Evolutionary conservation across 2,329 filamentous ascomycete species (phyloP), one percentile per base, ranked within the genome.

Genomic region (Colletotrichum cuscutae): DNA sequence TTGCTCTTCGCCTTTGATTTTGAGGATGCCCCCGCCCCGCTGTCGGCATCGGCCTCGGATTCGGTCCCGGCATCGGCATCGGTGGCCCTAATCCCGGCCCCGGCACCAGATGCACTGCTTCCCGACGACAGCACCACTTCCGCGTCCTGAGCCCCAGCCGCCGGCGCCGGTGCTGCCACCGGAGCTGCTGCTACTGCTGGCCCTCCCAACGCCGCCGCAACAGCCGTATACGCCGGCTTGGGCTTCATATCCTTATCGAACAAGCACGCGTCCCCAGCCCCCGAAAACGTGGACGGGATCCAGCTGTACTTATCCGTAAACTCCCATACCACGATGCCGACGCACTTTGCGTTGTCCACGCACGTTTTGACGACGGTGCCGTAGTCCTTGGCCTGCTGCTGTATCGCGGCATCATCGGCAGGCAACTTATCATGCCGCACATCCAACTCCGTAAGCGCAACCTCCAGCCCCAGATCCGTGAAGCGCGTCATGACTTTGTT

Each of bases 391-490:
- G 84, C 85, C 80, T 91, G 89, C 53, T 84, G 82, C 28, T 80
- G 85, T 75, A 86, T 84, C 26, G 89, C 85, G 28, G 86, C 85
- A 19, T 86, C 81, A 76, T 91, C 93, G 78, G 93, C 91, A 13
- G 81, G 80, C 3, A 86, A 75, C 22, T 86, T 82, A 2, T 88
- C 89, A n/a, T 84, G 83, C 60, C 87, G 86, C 77, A 94, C 93
- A 78, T 94, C 92, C 24, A 93, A 85, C 82, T 93, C 91, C 2
- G 91, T 93, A 56, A 93, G 85, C 7, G 91, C 90, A 37, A 92
- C 86, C 77, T 93, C 90, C 42, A 80, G 79, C 13, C 84, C 80
- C 15, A 85, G 86, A 2, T 86, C 82, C 11, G 78, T 80, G 42
- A 88, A 89, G n/a, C 92, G 84, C 1, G 82, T 81, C 76, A 86